Evolutionary conservation across 495 filamentous ascomycete species (phyloP), one percentile per base, ranked within the genome.

Genomic region (Penicilliopsis zonata): DNA sequence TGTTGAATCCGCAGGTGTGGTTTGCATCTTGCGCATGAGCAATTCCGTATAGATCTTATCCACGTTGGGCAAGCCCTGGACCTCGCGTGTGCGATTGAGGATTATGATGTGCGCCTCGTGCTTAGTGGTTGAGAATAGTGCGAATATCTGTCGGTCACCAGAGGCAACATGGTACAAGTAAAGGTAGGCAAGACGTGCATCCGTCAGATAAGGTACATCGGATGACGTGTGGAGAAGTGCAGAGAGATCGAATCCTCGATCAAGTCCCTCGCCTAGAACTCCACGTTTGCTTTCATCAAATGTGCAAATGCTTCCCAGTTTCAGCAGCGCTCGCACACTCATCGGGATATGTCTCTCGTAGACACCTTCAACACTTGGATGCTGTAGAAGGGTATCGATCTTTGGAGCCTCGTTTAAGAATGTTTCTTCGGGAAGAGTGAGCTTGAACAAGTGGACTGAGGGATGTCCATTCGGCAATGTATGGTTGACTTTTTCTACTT

Each of bases 381-480:
- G 90, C 39, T 88, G 80, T 59, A 94, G 84, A 9, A 96, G 65
- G 5, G 73, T 52, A 12, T 76, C 70, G 28, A 99, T 77, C 48
- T 90, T 88, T 28, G 85, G 73, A 0, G 78, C 63, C 46, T 96
- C 82, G 26, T 73, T 70, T 22, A 94, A 70, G 53, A 86, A 99
- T 3, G 79, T 68, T 26, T 90, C 82, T 50, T 99, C 90, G 0
- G 85, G 69, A 52, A 99, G 76, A 1, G 76, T 82, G 30, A 99
- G 67, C 55, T 88, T 92, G 69, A 95, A 96, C 7, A 99, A 66
- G 59, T 96, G 83, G 10, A 83, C 78, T 1, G 88, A 94, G 5
- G 82, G 78, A 55, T 96, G 90, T 5, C 90, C 90, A 52, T 99
- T 99, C 14, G 90, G 90, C 6, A 99, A 57, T 3, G 82, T 90